Evolutionary conservation across 2,329 filamentous ascomycete species (phyloP), one percentile per base, ranked within the genome.

Genomic region (Zymoseptoria ardabiliae): DNA sequence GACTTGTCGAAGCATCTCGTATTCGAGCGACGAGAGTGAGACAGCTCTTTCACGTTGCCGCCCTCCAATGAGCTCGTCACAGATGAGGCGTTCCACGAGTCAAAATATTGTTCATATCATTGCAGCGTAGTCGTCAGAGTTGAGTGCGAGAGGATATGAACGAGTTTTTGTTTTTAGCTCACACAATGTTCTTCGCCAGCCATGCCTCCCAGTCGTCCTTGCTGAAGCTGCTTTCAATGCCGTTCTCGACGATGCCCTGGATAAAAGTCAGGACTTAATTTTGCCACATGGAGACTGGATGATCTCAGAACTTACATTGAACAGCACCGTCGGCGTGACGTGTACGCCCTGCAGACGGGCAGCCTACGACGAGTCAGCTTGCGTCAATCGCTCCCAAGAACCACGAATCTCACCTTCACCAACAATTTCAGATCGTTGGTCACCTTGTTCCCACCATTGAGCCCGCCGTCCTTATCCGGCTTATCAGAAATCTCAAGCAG

Each of bases 311-410:
- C 69, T 65, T 62, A 75, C 91, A 74, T 97, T 86, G 73, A 95
- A 92, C 54, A 96, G 80, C 20, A 93, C 91, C 0, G 92, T 97
- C 1, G 93, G 93, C 50, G 90, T 93, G 49, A 97, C 90, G 77
- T 97, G 93, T 50, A 96, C 85, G 11, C 92, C 89, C 8, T 89
- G 82, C 66, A 94, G 76, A 50, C 93, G 80, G 68, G 90, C 81
- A 54, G 76, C 75, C 77, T 81, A 67, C 19, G 60, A 23, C 56
- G 58, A 54, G 25, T 35, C 48, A 22, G 50, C 21, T 8, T 17
- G n/a, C 23, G 23, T 45, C 28, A 45, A 22, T 45, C 3, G 9
- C 22, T 13, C 25, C 11, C 11, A 54, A 8, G 17, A 19, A 19
- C 23, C 13, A n/a, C 19, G 21, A 22, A 54, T 58, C 61, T 83